phyloP scores from a whole-genome alignment of 2,329 filamentous ascomycete species.

The Stenocarpella maydis region DNA sequence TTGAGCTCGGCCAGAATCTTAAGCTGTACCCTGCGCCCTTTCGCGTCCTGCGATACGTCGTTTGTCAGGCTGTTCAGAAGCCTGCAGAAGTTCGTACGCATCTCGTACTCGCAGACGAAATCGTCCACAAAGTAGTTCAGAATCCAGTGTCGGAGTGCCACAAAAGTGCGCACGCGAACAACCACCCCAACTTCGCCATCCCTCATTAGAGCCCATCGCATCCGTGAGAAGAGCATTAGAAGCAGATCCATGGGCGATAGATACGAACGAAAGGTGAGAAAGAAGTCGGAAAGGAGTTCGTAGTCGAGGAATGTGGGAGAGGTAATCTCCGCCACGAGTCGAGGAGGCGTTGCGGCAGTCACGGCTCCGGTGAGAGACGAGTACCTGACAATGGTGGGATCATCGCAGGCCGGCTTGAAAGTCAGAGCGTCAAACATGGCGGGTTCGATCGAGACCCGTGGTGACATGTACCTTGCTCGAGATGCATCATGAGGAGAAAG shows the following conservation, averaged over 20 bases:
- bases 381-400: conserved; percentile 84
- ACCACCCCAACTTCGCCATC: conserved; percentile 87
- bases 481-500: conserved; percentile 49
- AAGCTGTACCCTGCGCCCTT: conserved; percentile 63
- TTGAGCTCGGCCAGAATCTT: conserved; percentile 95
- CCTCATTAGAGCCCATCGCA: conserved; percentile 85
- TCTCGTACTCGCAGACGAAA: conserved; percentile 78
- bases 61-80: conserved; percentile 75
- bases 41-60: conserved; percentile 57
- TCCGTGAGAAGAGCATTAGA: conserved; percentile 81
- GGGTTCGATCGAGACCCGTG: conserved; percentile 67
- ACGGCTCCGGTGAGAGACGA: conserved; percentile 76
- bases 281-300: conserved; percentile 96
- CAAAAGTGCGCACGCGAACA: conserved; percentile 94
- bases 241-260: conserved; percentile 79
- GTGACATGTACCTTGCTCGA: conserved; percentile 58
- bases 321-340: conserved; percentile 94
- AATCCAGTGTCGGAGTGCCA: conserved; percentile 95
- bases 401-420: conserved; percentile 79
- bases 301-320: conserved; percentile 97
- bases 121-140: conserved; percentile 98
- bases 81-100: conserved; percentile 81
- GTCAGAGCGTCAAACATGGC: conserved; percentile 85
- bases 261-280: conserved; percentile 92
- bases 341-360: conserved; percentile 86